These are phyloP conservation scores for Curvularia verruculosa DNA, from an alignment of 2,329 filamentous ascomycete genomes.

Conservation along the genomic window DNA sequence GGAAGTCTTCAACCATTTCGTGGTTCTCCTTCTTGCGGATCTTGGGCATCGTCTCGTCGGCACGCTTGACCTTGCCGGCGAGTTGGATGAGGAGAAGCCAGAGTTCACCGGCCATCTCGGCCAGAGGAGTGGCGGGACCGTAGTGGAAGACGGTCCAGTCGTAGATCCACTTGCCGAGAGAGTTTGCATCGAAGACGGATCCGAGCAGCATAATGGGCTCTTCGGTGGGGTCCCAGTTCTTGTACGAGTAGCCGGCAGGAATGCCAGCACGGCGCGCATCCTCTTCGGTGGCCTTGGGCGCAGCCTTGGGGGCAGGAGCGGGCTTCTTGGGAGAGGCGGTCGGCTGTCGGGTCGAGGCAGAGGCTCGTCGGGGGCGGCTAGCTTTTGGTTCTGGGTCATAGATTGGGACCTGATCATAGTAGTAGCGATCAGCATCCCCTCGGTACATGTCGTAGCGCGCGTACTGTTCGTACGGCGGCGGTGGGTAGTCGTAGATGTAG, in stretches of 20 bases:
- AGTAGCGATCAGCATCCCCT: constrained; percentile 60
- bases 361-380: constrained; percentile 61
- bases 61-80: constrained; percentile 89
- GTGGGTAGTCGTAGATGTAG: constrained; percentile 53
- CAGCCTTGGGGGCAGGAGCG: constrained; percentile 37
- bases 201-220: constrained; percentile 92
- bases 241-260: constrained; percentile 87
- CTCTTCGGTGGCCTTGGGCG: constrained; percentile 65
- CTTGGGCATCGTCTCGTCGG: constrained; percentile 75
- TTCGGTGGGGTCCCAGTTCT: constrained; percentile 97
- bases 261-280: constrained; percentile 71
- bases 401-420: constrained; percentile 57
- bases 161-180: constrained; percentile 98
- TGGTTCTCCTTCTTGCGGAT: constrained; percentile 75
- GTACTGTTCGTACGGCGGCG: constrained; percentile 57
- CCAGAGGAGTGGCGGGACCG: constrained; percentile 79
- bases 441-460: constrained; percentile 61
- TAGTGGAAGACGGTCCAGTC: constrained; percentile 97
- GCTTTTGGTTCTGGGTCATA: constrained; percentile 53
- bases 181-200: constrained; percentile 97
- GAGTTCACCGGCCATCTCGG: constrained; percentile 90
- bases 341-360: constrained; percentile 57
- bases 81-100: constrained; percentile 96
- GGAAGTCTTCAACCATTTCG: constrained; percentile 87
- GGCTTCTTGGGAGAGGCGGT: constrained; percentile 46